phyloP scores from a whole-genome alignment of 768 basidiomycete species.

The Boletus insuetus region DNA sequence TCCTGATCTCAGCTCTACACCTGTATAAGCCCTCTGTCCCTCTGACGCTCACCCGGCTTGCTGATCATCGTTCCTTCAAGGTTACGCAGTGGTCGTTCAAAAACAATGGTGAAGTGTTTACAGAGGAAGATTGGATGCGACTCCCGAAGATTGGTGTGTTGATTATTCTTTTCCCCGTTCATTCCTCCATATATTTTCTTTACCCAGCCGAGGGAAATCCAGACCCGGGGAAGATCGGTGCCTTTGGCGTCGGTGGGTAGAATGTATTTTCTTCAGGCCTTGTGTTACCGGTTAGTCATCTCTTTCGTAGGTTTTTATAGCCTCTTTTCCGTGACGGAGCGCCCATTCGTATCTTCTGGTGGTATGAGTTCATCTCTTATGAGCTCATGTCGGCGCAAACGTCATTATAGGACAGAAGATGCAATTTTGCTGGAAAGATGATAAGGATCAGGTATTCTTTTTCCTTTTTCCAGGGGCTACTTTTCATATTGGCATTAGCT shows the following conservation, averaged over 20 bases:
- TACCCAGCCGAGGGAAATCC: not conserved
- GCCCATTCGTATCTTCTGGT: not conserved
- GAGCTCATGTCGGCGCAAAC: too few relatives aligned
- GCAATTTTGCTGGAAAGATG: not conserved
- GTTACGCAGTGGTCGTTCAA: not conserved
- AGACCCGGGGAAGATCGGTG: not conserved
- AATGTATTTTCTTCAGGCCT: too few relatives aligned
- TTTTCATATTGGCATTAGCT: not conserved
- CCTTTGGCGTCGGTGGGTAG: constrained; percentile 2
- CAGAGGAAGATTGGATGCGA: constrained; percentile 20
- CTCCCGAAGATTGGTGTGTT: not conserved
- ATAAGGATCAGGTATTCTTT: not conserved
- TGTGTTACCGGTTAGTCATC: not conserved
- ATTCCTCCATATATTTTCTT: not conserved
- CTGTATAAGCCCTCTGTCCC: constrained; percentile 28
- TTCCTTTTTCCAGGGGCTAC: too few relatives aligned
- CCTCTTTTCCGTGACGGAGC: constrained; percentile 67
- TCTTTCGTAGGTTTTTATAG: constrained; percentile 62
- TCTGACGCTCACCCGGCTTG: too few relatives aligned
- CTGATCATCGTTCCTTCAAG: not conserved
- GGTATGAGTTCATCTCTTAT: not conserved
- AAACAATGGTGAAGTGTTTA: not conserved
- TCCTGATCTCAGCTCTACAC: not conserved
- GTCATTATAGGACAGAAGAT: not conserved
- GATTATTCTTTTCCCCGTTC: not conserved